Evolutionary conservation across 306 rosid species (phyloP).

Genomic region (Benincasa hispida): DNA sequence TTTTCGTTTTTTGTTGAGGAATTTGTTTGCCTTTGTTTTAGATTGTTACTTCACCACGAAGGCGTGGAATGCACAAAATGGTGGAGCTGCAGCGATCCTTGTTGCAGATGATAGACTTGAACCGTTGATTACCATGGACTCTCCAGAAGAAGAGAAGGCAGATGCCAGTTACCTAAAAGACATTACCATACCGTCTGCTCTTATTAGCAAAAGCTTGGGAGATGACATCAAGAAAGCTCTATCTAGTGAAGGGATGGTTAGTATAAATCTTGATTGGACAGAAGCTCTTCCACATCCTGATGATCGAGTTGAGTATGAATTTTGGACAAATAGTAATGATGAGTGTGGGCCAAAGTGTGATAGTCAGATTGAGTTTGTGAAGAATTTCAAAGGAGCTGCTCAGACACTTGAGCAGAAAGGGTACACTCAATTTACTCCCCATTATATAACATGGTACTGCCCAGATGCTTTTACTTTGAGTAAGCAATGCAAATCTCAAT

Average conservation of each 20-base stretch:
- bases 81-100: slow-evolving; percentile 90
- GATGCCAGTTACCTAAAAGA: slow-evolving; percentile 59
- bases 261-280: slow-evolving; percentile 84
- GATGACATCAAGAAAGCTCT: slow-evolving; percentile 65
- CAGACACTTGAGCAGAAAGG: slow-evolving; percentile 82
- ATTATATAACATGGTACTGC: slow-evolving; percentile 89
- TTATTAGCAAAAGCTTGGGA: slow-evolving; percentile 70
- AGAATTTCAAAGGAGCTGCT: slow-evolving; percentile 74
- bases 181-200: slow-evolving; percentile 77
- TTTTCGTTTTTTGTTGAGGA: not conserved
- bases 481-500: slow-evolving; percentile 84
- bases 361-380: slow-evolving; percentile 62
- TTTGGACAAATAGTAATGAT: slow-evolving; percentile 95
- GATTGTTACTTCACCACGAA: slow-evolving; percentile 94
- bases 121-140: slow-evolving; percentile 86
- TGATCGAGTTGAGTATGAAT: slow-evolving; percentile 87
- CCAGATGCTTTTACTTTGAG: slow-evolving; percentile 65
- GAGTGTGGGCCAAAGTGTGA: slow-evolving; percentile 91
- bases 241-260: slow-evolving; percentile 47
- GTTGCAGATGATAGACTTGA: slow-evolving; percentile 76
- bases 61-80: slow-evolving; percentile 96
- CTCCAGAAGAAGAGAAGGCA: slow-evolving; percentile 60
- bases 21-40: slow-evolving; percentile 13
- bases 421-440: slow-evolving; percentile 82
- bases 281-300: slow-evolving; percentile 99